phyloP scores from a whole-genome alignment of 2,329 filamentous ascomycete species.

The Thielaviopsis ethacetica region DNA sequence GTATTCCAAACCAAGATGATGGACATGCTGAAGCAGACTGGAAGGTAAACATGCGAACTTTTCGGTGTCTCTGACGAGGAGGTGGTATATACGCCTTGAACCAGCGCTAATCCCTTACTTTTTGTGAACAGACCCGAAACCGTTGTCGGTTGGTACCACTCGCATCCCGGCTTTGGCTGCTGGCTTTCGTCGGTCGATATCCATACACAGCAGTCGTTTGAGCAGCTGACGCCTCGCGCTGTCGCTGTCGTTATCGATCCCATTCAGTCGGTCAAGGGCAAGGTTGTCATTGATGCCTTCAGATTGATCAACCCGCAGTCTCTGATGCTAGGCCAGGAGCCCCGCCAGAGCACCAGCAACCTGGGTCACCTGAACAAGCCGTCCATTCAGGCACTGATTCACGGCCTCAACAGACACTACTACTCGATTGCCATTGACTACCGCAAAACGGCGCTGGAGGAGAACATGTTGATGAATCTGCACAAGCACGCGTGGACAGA shows the following conservation, averaged over 20 bases:
- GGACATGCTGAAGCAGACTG: conserved; percentile 97
- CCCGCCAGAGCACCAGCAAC: conserved; percentile 94
- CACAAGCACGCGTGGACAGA: conserved; percentile 99
- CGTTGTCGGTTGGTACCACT: conserved; percentile 98
- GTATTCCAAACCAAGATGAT: conserved; percentile 99
- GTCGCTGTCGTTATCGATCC: conserved; percentile 97
- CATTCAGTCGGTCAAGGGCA: conserved; percentile 98
- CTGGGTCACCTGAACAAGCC: conserved; percentile 97
- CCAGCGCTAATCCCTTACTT: background rate
- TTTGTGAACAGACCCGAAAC: conserved; percentile 58
- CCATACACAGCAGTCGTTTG: conserved; percentile 99
- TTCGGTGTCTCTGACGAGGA: no score
- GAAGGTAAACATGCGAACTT: conserved; percentile 65
- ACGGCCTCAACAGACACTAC: conserved; percentile 95
- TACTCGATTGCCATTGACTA: conserved; percentile 99
- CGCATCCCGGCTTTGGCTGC: conserved; percentile 96
- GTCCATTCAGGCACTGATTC: conserved; percentile 97
- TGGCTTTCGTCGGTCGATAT: conserved; percentile 99
- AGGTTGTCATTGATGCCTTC: conserved; percentile 98
- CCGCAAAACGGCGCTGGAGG: conserved; percentile 88
- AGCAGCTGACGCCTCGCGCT: conserved; percentile 89
- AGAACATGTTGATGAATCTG: conserved; percentile 99
- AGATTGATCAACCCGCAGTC: conserved; percentile 96
- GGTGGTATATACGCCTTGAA: background rate
- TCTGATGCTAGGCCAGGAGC: conserved; percentile 94